These are phyloP conservation scores for Aspergillus indologenus DNA, from an alignment of 495 filamentous ascomycete species.

Conservation along the genomic window DNA sequence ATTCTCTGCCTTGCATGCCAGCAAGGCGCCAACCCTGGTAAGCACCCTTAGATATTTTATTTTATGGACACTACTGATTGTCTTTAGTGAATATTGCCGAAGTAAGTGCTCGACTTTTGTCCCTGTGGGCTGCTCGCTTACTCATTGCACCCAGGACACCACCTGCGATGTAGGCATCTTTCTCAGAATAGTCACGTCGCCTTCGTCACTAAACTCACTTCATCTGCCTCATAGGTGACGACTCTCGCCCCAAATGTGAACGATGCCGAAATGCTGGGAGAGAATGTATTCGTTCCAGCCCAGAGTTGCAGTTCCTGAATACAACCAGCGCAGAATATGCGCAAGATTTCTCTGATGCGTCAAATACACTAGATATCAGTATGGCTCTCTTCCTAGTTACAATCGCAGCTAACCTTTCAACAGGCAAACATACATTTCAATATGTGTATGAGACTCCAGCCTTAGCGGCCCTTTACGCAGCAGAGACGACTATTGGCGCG, in stretches of 20 bases:
- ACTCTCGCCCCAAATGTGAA: constrained; percentile 14
- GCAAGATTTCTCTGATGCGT: background rate
- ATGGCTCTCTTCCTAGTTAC: background rate
- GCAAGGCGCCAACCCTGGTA: constrained; percentile 13
- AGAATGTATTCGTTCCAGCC: constrained; percentile 11
- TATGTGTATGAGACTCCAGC: constrained; percentile 18
- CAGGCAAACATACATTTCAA: background rate
- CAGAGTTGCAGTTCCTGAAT: constrained; percentile 11
- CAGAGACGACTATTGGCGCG: background rate
- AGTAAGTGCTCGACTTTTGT: constrained; percentile 4
- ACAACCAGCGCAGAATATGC: constrained; percentile 6
- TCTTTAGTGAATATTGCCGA: constrained; percentile 12
- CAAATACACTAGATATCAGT: background rate
- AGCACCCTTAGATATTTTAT: background rate
- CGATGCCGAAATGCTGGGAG: constrained; percentile 16
- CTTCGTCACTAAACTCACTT: background rate
- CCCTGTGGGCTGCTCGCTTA: background rate
- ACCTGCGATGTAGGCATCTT: constrained; percentile 14
- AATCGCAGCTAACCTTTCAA: background rate
- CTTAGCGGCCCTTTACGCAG: constrained; percentile 5
- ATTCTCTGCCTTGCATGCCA: constrained; percentile 8
- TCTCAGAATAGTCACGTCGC: no score
- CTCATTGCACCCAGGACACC: constrained; percentile 7
- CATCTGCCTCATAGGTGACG: constrained; percentile 4
- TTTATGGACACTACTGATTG: background rate